Evolutionary conservation across 352 stramenopile species (phyloP).

Genomic region (Phytophthora hibernalis): DNA sequence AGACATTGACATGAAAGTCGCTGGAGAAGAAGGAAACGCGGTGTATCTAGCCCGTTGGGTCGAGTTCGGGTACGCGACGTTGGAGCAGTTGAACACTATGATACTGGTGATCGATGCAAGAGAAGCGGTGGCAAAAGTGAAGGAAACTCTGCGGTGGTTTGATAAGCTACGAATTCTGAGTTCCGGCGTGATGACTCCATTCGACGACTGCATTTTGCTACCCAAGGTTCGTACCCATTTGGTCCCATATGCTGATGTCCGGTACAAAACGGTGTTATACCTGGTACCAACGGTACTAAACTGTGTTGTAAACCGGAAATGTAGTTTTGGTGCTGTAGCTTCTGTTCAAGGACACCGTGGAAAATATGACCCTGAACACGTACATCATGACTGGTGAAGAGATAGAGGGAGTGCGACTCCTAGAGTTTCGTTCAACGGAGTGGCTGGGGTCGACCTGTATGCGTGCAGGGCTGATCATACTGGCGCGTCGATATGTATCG

Average conservation of each 20-base stretch:
- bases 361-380: conserved; percentile 15
- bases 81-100: conserved; percentile 4
- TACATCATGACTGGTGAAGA: conserved; percentile 2
- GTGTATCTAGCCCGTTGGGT: conserved; percentile 8
- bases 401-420: conserved; percentile 9
- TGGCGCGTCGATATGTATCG: background rate
- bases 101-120: conserved; percentile 10
- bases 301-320: conserved; percentile 3
- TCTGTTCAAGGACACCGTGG: background rate
- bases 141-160: background rate
- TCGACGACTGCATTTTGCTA: background rate
- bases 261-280: too few relatives aligned
- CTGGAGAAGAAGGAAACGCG: background rate
- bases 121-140: background rate
- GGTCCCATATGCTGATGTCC: too few relatives aligned
- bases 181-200: background rate
- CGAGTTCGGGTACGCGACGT: conserved; percentile 8
- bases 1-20: conserved; percentile 4
- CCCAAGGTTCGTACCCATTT: too few relatives aligned
- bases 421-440: conserved; percentile 1
- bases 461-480: conserved; percentile 3
- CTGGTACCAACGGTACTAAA: conserved; percentile 11
- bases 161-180: too few relatives aligned
- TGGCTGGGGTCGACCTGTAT: conserved; percentile 18
- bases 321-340: background rate